Evolutionary conservation across 371 early-diverging fungal genomes (phyloP).

Genomic region (Entomophthora muscae): DNA sequence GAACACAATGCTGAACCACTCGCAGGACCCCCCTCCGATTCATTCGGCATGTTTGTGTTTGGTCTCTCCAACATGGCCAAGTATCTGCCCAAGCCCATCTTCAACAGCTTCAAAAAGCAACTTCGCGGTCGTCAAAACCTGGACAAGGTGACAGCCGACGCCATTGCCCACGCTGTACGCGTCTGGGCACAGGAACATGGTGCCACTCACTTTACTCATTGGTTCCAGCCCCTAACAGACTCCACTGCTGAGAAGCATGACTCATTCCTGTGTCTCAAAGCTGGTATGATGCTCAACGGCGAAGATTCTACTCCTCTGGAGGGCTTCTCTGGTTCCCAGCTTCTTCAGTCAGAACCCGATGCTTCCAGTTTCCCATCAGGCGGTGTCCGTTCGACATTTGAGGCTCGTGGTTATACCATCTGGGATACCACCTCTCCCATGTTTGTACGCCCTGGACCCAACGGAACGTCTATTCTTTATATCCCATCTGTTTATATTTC

Average conservation of each 20-base stretch:
- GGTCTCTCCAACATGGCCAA: conserved; percentile 65
- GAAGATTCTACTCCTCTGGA: conserved; percentile 54
- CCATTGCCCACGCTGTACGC: conserved; percentile 91
- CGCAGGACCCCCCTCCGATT: conserved; percentile 45
- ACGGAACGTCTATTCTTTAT: conserved; percentile 79
- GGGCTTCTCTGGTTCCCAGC: conserved; percentile 86
- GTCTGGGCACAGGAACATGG: conserved; percentile 92
- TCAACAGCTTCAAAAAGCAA: conserved; percentile 73
- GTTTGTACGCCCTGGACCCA: conserved; percentile 85
- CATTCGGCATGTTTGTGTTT: conserved; percentile 86
- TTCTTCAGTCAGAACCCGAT: conserved; percentile 96
- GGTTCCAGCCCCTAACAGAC: conserved; percentile 98
- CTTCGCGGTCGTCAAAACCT: conserved; percentile 68
- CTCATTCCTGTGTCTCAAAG: conserved; percentile 78
- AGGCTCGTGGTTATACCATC: conserved; percentile 97
- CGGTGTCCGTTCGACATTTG: conserved; percentile 94
- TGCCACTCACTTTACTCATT: conserved; percentile 96
- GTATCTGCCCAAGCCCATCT: conserved; percentile 88
- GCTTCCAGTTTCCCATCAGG: conserved; percentile 98
- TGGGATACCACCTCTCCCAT: conserved; percentile 96
- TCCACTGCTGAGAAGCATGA: conserved; percentile 98
- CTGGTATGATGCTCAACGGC: conserved; percentile 36
- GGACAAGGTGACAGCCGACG: conserved; percentile 87
- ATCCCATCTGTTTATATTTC: conserved; percentile 96
- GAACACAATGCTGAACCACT: background rate